These are phyloP conservation scores for Eucalyptus marginata DNA, from an alignment of 345 rosid species.

Conservation along the genomic window DNA sequence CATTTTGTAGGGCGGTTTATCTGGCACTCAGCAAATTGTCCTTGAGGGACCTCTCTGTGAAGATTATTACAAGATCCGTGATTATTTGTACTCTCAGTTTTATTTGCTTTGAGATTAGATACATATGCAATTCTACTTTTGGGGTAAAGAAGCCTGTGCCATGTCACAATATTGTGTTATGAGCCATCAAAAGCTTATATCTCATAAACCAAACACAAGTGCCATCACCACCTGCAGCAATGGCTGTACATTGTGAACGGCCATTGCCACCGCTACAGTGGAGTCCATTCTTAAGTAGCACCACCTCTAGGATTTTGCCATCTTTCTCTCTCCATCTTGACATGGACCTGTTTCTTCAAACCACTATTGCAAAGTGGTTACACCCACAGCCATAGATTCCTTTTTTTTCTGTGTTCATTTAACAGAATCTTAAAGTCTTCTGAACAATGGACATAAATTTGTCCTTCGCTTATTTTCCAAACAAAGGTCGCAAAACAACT, in stretches of 20 bases:
- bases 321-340: neutral
- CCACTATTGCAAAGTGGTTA: neutral
- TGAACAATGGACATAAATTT: neutral
- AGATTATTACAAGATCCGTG: constrained; percentile 84
- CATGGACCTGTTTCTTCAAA: neutral
- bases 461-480: neutral
- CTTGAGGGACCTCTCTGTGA: constrained; percentile 94
- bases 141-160: neutral
- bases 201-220: neutral
- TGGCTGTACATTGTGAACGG: neutral
- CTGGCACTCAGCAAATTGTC: constrained; percentile 79
- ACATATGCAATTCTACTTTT: neutral
- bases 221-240: neutral
- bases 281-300: neutral
- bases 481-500: neutral
- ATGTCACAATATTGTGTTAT: neutral
- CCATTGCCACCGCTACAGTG: neutral
- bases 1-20: constrained; percentile 49
- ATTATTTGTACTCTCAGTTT: constrained; percentile 81
- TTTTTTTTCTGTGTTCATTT: neutral
- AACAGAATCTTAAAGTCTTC: neutral
- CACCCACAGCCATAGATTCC: neutral
- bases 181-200: neutral
- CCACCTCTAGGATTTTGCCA: neutral
- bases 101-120: constrained; percentile 39